Evolutionary conservation across 2,329 filamentous ascomycete genomes (phyloP), one percentile per base, ranked within the genome.

Genomic region (Dothideomycetidae sp.): DNA sequence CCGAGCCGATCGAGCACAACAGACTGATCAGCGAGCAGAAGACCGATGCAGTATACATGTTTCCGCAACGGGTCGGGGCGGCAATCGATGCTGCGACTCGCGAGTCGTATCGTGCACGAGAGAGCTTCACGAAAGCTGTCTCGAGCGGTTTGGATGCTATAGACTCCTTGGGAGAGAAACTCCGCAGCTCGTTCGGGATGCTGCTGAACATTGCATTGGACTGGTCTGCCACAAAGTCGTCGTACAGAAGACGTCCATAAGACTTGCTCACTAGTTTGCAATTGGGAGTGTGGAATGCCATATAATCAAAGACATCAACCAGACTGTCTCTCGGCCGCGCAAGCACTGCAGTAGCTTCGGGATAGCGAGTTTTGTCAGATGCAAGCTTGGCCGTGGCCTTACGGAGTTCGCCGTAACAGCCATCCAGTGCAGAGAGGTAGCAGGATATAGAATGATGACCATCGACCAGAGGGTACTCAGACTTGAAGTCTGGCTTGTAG

Each of bases 251-350:
- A 36, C 66, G 62, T 21, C 60, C 66, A 53, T 68, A 69, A 38
- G 63, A 67, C 58, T 69, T 69, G 45, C 60, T 55, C n/a, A 69
- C 66, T 33, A 68, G 59, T 53, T 69, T 69, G 62, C 66, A 69
- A 29, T 62, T 69, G 5, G 66, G 66, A 9, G 64, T 61, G 50
- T 69, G 66, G 61, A 69, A 69, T 50, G 58, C 61, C 63, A 69
- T 67, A 58, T 67, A 61, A 55, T 69, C 66, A 49, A 69, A 69
- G 29, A 63, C 61, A 52, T 69, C 66, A 11, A 69, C 51, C 32
- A 63, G 59, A 3, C 61, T 61, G 50, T 67, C 63, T 15, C 43
- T 44, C 48, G 54, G 48, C 48, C 46, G 50, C 46, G 57, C 53
- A 28, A 55, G 56, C 42, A 61, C 62, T 36, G 60, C 60, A 42